A percentile compares a stretch with the other conserved stretches of the same genome.
Evolutionary conservation across 371 early-diverging fungal species (phyloP).

Genomic region (Mortierella sp.): DNA sequence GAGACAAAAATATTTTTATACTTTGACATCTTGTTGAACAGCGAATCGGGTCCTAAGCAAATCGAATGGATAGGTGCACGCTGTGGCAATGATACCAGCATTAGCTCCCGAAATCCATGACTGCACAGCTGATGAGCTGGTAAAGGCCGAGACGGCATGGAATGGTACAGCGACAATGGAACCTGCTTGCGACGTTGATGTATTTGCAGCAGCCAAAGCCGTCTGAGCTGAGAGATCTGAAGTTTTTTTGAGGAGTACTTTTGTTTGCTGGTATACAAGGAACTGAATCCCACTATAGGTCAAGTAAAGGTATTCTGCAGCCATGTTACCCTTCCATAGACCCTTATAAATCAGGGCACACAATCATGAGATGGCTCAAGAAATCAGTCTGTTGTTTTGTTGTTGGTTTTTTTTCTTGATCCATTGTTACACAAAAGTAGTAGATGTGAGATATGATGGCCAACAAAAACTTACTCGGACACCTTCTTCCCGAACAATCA

Average conservation of each 20-base stretch:
- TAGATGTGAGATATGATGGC: neutral
- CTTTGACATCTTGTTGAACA: constrained; percentile 74
- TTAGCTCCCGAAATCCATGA: constrained; percentile 79
- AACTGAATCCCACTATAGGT: constrained; percentile 93
- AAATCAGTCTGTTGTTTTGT: neutral
- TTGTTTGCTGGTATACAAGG: constrained; percentile 74
- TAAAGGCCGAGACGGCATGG: constrained; percentile 9
- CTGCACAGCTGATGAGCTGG: constrained; percentile 52
- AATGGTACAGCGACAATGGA: neutral
- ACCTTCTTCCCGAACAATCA: constrained; percentile 83
- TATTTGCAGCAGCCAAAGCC: neutral
- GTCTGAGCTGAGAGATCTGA: constrained; percentile 16
- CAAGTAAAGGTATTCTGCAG: constrained; percentile 92
- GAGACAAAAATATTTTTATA: constrained; percentile 12
- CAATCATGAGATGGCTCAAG: neutral
- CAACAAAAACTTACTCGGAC: constrained; percentile 59
- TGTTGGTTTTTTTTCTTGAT: neutral
- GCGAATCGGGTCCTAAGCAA: constrained; percentile 94
- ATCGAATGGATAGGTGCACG: constrained; percentile 93
- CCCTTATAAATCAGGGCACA: constrained; percentile 62
- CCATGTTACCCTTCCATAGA: constrained; percentile 94
- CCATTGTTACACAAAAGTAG: neutral
- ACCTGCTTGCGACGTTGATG: constrained; percentile 6
- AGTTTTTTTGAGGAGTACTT: constrained; percentile 43
- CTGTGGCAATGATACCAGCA: constrained; percentile 85